phyloP scores from a whole-genome alignment of 2,329 filamentous ascomycete genomes.

The Botryotinia calthae region DNA sequence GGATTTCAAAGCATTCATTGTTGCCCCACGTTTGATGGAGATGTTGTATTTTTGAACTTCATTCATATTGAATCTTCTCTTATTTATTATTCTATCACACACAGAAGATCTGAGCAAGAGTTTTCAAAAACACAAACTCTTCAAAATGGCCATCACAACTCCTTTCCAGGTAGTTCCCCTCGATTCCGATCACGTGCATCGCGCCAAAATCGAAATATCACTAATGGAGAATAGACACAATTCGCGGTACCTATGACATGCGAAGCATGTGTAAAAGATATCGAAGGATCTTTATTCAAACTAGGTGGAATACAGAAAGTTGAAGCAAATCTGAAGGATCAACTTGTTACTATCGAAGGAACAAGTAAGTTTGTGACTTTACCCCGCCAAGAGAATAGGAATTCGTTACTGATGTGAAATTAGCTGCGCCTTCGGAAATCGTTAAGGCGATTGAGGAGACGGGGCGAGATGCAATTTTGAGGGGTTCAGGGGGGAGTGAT shows the following conservation, averaged over 20 bases:
- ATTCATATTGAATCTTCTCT: neutral
- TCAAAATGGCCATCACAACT: constrained; percentile 38
- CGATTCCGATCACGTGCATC: constrained; percentile 30
- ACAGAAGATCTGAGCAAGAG: neutral
- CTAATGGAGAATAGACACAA: constrained; percentile 62
- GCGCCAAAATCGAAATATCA: neutral
- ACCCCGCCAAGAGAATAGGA: constrained; percentile 36
- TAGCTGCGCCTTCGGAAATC: constrained; percentile 82
- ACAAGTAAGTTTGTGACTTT: constrained; percentile 57
- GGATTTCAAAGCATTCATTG: constrained; percentile 35
- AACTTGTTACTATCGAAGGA: constrained; percentile 81
- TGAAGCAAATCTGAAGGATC: constrained; percentile 75
- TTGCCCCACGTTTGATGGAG: constrained; percentile 20
- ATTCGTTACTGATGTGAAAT: constrained; percentile 23
- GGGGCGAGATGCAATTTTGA: constrained; percentile 88
- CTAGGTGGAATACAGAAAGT: constrained; percentile 80
- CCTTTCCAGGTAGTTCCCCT: constrained; percentile 38
- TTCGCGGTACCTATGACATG: constrained; percentile 95
- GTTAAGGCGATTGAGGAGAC: constrained; percentile 85
- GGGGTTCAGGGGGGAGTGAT: constrained; percentile 81
- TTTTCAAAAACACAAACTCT: neutral
- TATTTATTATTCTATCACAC: neutral
- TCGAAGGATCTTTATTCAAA: constrained; percentile 74
- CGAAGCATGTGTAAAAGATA: constrained; percentile 81
- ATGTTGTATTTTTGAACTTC: neutral